phyloP scores from a whole-genome alignment of 176 grass and related monocot species.

The Leersia perrieri region DNA sequence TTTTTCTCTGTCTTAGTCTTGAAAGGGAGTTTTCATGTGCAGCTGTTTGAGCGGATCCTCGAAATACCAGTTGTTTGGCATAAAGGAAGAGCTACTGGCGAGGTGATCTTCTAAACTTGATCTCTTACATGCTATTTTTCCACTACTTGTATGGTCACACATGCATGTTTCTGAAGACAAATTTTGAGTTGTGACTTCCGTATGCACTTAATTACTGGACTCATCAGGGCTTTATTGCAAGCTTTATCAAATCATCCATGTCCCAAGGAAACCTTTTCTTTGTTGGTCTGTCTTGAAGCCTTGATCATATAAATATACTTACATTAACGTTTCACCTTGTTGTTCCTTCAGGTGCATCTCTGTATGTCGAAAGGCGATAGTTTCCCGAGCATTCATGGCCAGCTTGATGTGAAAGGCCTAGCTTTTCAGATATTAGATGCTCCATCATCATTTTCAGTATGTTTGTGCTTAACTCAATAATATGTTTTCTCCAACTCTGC shows the following conservation, averaged over 20 bases:
- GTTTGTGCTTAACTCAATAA: conserved; percentile 20
- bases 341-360: conserved; percentile 75
- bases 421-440: conserved; percentile 93
- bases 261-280: conserved; percentile 9
- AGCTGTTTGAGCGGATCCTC: conserved; percentile 88
- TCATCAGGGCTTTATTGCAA: conserved; percentile 20
- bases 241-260: conserved; percentile 6
- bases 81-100: conserved; percentile 96
- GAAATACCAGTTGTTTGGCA: conserved; percentile 81
- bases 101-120: conserved; percentile 80
- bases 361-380: conserved; percentile 92
- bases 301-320: conserved; percentile 20
- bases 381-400: conserved; percentile 89
- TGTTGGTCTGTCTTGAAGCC: conserved; percentile 18
- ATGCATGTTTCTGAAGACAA: conserved; percentile 15
- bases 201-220: conserved; percentile 7
- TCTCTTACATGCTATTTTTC: conserved; percentile 20
- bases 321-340: neutral
- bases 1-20: conserved; percentile 25
- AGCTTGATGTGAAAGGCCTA: conserved; percentile 84
- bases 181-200: conserved; percentile 15
- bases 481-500: conserved; percentile 7
- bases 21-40: conserved; percentile 42
- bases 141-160: conserved; percentile 12
- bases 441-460: conserved; percentile 82